Conservation (phyloP, 352 stramenopile species). For the Nothophytophthora sp. region DNA sequence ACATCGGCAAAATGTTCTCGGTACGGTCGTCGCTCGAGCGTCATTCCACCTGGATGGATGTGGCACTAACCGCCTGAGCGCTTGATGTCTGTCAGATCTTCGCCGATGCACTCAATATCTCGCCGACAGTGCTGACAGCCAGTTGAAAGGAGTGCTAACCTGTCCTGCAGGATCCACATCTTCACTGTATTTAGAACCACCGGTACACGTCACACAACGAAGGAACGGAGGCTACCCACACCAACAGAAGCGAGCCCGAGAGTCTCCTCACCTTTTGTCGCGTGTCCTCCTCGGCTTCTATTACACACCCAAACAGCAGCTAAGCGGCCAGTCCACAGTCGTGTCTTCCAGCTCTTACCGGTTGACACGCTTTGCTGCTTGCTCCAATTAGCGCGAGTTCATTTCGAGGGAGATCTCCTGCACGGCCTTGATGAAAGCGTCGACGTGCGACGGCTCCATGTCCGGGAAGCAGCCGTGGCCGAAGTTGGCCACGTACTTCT, state of each 20-base stretch:
- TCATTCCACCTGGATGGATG: neutral
- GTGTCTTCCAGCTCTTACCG: no score
- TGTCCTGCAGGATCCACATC: no score
- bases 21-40: slow-evolving; percentile 20
- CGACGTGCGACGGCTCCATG: slow-evolving; percentile 93
- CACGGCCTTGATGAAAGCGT: slow-evolving; percentile 96
- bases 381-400: slow-evolving; percentile 48
- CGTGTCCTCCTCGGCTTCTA: slow-evolving; percentile 14
- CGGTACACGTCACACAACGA: no score
- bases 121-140: slow-evolving; percentile 25
- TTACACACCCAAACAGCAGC: slow-evolving; percentile 30
- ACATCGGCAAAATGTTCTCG: slow-evolving; percentile 77
- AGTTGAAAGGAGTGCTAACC: slow-evolving; percentile 6
- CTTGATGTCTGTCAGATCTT: slow-evolving; percentile 74
- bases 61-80: no score
- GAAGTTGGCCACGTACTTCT: slow-evolving; percentile 98
- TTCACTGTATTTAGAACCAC: no score
- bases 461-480: slow-evolving; percentile 97
- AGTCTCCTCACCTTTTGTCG: neutral
- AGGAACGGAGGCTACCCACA: no score
- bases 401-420: slow-evolving; percentile 93
- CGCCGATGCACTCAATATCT: slow-evolving; percentile 69
- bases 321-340: no score
- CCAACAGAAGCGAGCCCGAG: no score
- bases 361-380: neutral